Evolutionary conservation across 2,329 filamentous ascomycete species (phyloP), one percentile per base, ranked within the genome.

Genomic region (Setomelanomma holmii): DNA sequence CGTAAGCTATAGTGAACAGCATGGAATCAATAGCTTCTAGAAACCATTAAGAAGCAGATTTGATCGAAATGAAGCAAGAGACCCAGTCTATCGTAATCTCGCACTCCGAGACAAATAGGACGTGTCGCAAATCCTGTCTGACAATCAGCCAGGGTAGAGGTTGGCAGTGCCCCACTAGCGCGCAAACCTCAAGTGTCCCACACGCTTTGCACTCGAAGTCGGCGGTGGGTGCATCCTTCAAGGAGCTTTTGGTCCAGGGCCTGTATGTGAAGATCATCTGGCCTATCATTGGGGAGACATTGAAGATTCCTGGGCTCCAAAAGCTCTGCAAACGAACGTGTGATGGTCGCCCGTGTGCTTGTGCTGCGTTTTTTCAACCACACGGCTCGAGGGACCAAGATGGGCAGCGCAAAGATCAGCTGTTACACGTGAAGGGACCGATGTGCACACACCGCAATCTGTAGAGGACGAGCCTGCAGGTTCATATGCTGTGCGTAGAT

Each of bases 401-500:
- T 17, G 27, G 17, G 36, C 40, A 27, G n/a, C 20, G 17, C 19
- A 38, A 45, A 35, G 47, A 51, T 52, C 49, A 23, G 35, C 40
- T 52, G 30, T 40, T 34, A 40, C 43, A 39, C 38, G 19, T 20
- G 39, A 40, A 47, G 43, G 44, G 27, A 44, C 21, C 41, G 38
- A 47, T 39, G 55, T 56, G 56, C 58, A 63, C 48, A 47, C 58
- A 53, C 39, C 27, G 55, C 63, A 68, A 67, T 67, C 55, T 67
- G 53, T 45, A 61, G 49, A n/a, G 45, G 45, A 60, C 49, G 44
- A 57, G 49, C 58, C 42, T 58, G 60, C 61, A 67, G 62, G 47
- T 58, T 55, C 59, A 56, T 60, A 65, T 63, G 47, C 50, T 50
- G 53, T 51, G 44, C 44, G 57, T 66, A 70, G 64, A 69, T 71